These are phyloP conservation scores for Batkoa obscura DNA, from an alignment of 371 early-diverging fungal species.

Conservation along the genomic window DNA sequence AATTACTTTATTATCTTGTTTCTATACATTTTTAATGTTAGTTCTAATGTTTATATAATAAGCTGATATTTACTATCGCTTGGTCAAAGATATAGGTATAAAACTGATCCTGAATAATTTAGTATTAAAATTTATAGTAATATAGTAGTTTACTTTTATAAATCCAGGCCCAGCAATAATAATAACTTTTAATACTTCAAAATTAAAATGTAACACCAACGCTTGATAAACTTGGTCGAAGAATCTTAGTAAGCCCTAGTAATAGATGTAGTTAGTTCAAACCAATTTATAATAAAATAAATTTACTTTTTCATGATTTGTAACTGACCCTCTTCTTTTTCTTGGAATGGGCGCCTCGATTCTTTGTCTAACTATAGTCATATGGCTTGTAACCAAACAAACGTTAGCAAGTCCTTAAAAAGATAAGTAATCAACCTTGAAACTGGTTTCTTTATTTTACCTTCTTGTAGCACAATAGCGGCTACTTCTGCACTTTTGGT, in stretches of 20 bases:
- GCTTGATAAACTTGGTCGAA: constrained; percentile 80
- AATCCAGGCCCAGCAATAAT: constrained; percentile 92
- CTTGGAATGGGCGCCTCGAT: constrained; percentile 81
- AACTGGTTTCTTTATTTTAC: constrained; percentile 8
- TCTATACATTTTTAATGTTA: constrained; percentile 15
- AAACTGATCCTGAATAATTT: constrained; percentile 44
- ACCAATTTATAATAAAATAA: neutral
- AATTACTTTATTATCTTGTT: constrained; percentile 56
- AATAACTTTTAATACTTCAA: constrained; percentile 76
- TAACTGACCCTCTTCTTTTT: constrained; percentile 74
- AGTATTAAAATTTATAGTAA: neutral
- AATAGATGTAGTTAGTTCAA: neutral
- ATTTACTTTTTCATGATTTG: constrained; percentile 68
- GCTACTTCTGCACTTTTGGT: constrained; percentile 83
- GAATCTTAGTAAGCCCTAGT: constrained; percentile 52
- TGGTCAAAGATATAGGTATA: constrained; percentile 64
- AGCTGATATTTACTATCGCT: constrained; percentile 35
- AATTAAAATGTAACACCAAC: constrained; percentile 65
- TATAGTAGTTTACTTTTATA: constrained; percentile 33
- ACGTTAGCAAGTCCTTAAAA: constrained; percentile 60
- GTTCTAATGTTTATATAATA: neutral
- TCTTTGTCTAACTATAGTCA: constrained; percentile 87
- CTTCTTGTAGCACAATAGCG: constrained; percentile 89
- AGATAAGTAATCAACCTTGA: neutral
- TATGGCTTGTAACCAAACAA: constrained; percentile 78